Conservation (phyloP, 2,329 filamentous ascomycete species). For the Colletotrichum sp. region DNA sequence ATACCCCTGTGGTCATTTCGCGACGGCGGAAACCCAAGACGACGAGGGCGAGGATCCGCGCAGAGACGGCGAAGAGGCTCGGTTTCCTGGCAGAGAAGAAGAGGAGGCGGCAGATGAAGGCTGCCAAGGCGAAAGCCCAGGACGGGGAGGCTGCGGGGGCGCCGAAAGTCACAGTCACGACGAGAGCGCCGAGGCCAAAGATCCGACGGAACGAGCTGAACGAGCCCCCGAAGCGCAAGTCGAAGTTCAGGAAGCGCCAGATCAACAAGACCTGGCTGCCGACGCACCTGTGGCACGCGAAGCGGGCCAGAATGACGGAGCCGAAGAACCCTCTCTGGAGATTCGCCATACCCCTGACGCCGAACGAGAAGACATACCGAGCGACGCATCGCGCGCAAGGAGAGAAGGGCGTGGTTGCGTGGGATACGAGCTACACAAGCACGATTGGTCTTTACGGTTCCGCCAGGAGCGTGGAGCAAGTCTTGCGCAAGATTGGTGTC, state of each 20-base stretch:
- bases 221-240: constrained; percentile 56
- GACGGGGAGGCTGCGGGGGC: constrained; percentile 30
- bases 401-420: constrained; percentile 78
- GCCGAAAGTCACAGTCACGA: constrained; percentile 36
- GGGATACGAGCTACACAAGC: constrained; percentile 95
- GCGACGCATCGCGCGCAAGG: constrained; percentile 82
- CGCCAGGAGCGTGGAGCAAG: constrained; percentile 64
- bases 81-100: constrained; percentile 66
- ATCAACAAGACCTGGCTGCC: constrained; percentile 91
- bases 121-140: constrained; percentile 34
- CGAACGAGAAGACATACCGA: constrained; percentile 88
- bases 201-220: constrained; percentile 75
- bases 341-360: constrained; percentile 83
- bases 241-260: constrained; percentile 84
- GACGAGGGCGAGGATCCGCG: constrained; percentile 65
- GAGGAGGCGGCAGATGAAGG: constrained; percentile 46
- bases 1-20: constrained; percentile 80
- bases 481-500: constrained; percentile 71
- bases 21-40: constrained; percentile 66
- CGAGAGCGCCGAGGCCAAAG: constrained; percentile 61
- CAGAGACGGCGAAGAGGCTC: constrained; percentile 77
- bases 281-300: constrained; percentile 93
- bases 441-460: constrained; percentile 80
- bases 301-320: constrained; percentile 86
- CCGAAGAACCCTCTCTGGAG: constrained; percentile 85